phyloP scores from a whole-genome alignment of 441 rosid species.

The Syzygium malaccense region DNA sequence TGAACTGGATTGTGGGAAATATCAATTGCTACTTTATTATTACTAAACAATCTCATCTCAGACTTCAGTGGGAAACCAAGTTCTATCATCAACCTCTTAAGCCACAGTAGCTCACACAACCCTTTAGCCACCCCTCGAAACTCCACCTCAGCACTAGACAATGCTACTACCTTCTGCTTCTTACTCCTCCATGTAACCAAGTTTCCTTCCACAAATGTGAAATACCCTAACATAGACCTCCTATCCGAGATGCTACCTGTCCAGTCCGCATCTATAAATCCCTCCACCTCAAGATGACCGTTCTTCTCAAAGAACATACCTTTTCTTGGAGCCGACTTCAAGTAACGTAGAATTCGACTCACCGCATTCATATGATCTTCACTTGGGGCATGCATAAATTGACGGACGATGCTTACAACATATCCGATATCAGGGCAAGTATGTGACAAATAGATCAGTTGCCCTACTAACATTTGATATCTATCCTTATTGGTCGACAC shows the following conservation, averaged over 20 bases:
- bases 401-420: background rate
- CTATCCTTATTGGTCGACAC: background rate
- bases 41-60: background rate
- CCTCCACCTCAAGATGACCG: background rate
- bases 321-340: rapidly evolving
- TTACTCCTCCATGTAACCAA: background rate
- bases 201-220: background rate
- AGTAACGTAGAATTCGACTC: background rate
- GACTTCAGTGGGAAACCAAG: background rate
- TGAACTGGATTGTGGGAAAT: background rate
- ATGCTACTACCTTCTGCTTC: background rate
- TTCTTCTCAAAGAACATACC: background rate
- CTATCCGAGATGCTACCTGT: rapidly evolving
- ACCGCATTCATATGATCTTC: background rate
- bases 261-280: rapidly evolving
- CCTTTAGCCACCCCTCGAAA: background rate
- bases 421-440: background rate
- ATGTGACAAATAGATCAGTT: background rate
- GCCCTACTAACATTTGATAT: background rate
- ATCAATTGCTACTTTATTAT: background rate
- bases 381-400: background rate
- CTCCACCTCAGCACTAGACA: background rate
- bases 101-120: background rate
- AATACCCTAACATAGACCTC: background rate
- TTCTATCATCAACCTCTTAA: background rate